phyloP scores from a whole-genome alignment of 2,329 filamentous ascomycete genomes.

The Paradendryphiella salina region DNA sequence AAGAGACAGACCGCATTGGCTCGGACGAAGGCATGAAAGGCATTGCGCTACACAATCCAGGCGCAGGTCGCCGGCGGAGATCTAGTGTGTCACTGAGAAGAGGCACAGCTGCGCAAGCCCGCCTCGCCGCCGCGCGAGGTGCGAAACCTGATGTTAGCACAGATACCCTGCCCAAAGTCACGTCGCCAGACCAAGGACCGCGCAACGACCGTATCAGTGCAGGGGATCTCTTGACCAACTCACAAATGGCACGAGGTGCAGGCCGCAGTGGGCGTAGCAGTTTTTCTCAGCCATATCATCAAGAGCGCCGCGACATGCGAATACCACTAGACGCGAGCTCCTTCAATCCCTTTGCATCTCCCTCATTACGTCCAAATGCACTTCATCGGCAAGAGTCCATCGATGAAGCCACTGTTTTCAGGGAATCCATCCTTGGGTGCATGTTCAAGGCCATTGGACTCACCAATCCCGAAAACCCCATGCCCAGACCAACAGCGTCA shows the following conservation, averaged over 20 bases:
- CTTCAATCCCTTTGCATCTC: constrained; percentile 49
- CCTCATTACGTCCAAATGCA: constrained; percentile 38
- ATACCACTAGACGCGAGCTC: constrained; percentile 52
- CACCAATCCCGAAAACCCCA: constrained; percentile 66
- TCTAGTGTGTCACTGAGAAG: constrained; percentile 73
- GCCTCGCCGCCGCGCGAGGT: constrained; percentile 54
- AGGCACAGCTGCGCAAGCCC: constrained; percentile 75
- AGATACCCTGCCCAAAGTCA: constrained; percentile 28
- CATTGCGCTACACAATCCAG: constrained; percentile 89
- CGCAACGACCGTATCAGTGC: constrained; percentile 44
- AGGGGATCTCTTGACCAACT: constrained; percentile 79
- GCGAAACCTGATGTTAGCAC: constrained; percentile 31
- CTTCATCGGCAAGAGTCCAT: constrained; percentile 76
- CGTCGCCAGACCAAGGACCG: constrained; percentile 30
- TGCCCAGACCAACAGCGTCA: constrained; percentile 66
- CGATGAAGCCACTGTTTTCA: constrained; percentile 86
- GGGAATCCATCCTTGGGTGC: constrained; percentile 88
- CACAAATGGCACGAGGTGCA: constrained; percentile 67
- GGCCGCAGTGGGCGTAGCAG: constrained; percentile 54
- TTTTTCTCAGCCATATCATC: constrained; percentile 56
- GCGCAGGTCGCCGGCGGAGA: constrained; percentile 65
- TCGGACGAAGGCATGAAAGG: constrained; percentile 85
- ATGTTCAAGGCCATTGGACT: constrained; percentile 94
- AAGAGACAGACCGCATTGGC: constrained; percentile 79
- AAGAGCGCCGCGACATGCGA: constrained; percentile 46